These are phyloP conservation scores for Pythium vanterpoolii DNA, from an alignment of 352 stramenopile species.

Conservation along the genomic window DNA sequence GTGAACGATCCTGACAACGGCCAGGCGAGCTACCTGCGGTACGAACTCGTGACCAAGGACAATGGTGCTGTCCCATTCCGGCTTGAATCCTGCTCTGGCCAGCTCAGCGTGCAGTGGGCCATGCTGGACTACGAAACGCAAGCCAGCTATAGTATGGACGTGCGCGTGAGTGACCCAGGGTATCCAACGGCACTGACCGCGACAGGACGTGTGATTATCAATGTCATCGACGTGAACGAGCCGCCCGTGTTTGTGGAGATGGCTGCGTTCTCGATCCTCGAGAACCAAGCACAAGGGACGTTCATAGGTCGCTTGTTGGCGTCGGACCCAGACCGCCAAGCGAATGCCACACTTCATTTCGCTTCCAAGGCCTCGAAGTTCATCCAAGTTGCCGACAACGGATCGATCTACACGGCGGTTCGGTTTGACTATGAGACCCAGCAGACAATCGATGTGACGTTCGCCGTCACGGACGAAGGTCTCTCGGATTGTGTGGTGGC, in stretches of 20 bases:
- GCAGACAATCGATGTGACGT: constrained; percentile 25
- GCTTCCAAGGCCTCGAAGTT: constrained; percentile 33
- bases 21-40: constrained; percentile 44
- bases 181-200: constrained; percentile 35
- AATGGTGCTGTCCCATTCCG: constrained; percentile 37
- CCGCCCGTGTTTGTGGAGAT: constrained; percentile 31
- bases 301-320: constrained; percentile 37
- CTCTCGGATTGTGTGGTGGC: constrained; percentile 13
- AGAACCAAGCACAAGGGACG: constrained; percentile 32
- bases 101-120: constrained; percentile 43
- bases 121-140: constrained; percentile 48
- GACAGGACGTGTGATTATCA: constrained; percentile 28
- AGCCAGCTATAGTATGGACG: constrained; percentile 34
- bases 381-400: constrained; percentile 23
- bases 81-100: constrained; percentile 49
- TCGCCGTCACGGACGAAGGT: constrained; percentile 37
- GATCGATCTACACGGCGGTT: constrained; percentile 10
- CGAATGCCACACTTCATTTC: constrained; percentile 20
- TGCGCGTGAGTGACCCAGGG: constrained; percentile 40
- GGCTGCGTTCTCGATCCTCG: constrained; percentile 29
- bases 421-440: constrained; percentile 42
- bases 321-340: constrained; percentile 30
- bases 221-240: constrained; percentile 52
- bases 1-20: constrained; percentile 43
- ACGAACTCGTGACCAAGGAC: constrained; percentile 41